These are phyloP conservation scores for Picochlorum sp. DNA, from an alignment of 139 green algal species.

Conservation along the genomic window DNA sequence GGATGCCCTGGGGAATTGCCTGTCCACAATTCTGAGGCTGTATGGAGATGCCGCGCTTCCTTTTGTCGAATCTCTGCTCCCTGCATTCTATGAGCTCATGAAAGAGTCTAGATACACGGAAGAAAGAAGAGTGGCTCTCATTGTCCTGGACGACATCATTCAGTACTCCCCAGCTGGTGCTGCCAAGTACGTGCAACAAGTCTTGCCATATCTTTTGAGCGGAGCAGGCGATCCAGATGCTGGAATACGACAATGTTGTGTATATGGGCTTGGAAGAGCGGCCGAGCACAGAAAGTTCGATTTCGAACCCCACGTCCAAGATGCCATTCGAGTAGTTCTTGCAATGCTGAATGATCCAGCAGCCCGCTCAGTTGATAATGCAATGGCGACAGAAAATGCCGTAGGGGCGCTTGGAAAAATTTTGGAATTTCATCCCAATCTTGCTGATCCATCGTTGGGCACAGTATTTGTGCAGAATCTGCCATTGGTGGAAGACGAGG, in stretches of 20 bases:
- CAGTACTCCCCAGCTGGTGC: slow-evolving; percentile 65
- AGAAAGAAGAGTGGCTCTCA: slow-evolving; percentile 83
- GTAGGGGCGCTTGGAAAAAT: slow-evolving; percentile 60
- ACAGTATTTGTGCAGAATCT: slow-evolving; percentile 38
- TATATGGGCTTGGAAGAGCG: slow-evolving; percentile 83
- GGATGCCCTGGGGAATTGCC: slow-evolving; percentile 47
- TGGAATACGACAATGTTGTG: slow-evolving; percentile 78
- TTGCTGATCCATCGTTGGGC: slow-evolving; percentile 14
- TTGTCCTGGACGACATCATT: slow-evolving; percentile 88
- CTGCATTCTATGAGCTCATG: slow-evolving; percentile 52
- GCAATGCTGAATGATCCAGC: slow-evolving; percentile 26
- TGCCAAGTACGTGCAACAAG: slow-evolving; percentile 53
- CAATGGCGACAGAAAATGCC: slow-evolving; percentile 74
- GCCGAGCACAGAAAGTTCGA: slow-evolving; percentile 48
- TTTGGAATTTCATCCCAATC: slow-evolving; percentile 21
- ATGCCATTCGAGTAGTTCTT: slow-evolving; percentile 32
- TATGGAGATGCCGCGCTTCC: slow-evolving; percentile 72
- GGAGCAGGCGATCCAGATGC: slow-evolving; percentile 38
- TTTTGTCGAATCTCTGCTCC: slow-evolving; percentile 75
- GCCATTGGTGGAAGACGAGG: slow-evolving; percentile 55
- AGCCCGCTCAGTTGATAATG: slow-evolving; percentile 52
- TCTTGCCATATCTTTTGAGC: slow-evolving; percentile 65
- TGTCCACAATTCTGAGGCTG: slow-evolving; percentile 64
- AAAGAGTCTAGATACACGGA: slow-evolving; percentile 41
- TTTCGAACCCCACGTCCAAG: slow-evolving; percentile 40